A percentile compares a stretch with the other conserved stretches of the same genome.
Evolutionary conservation across 2,329 filamentous ascomycete genomes (phyloP).

Genomic region (Aureobasidium vineae): DNA sequence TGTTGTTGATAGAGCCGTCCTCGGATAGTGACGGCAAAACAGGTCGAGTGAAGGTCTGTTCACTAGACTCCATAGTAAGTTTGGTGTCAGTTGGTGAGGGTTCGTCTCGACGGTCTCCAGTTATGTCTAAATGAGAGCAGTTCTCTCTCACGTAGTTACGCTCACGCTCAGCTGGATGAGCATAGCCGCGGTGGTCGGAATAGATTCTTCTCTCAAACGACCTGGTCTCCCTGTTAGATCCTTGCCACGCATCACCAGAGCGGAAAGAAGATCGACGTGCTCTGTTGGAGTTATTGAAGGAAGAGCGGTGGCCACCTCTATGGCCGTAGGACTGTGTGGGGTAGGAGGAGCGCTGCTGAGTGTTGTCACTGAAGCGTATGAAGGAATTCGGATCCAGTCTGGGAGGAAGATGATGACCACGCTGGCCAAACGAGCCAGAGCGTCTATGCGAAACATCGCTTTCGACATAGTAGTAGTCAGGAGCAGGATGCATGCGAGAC

Average conservation of each 20-base stretch:
- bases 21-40: not conserved
- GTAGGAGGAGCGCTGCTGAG: not conserved
- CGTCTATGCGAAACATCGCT: not conserved
- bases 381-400: conserved; percentile 15
- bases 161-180: not conserved
- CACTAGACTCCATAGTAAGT: not conserved
- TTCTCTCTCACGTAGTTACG: not conserved
- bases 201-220: conserved; percentile 4
- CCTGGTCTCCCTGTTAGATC: not conserved
- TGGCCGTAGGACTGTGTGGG: not conserved
- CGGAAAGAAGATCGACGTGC: not conserved
- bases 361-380: not conserved
- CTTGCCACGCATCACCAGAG: conserved; percentile 1
- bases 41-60: not conserved
- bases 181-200: not conserved
- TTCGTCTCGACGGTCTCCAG: not conserved
- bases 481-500: not conserved
- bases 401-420: not conserved
- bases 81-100: not conserved
- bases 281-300: not conserved
- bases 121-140: not conserved
- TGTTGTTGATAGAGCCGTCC: not conserved
- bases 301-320: not conserved
- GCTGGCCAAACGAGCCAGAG: not conserved
- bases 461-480: not conserved